A percentile compares a stretch with the other conserved stretches of the same genome.
Evolutionary conservation across 2,329 filamentous ascomycete genomes (phyloP).

Genomic region (Botrytis aclada): DNA sequence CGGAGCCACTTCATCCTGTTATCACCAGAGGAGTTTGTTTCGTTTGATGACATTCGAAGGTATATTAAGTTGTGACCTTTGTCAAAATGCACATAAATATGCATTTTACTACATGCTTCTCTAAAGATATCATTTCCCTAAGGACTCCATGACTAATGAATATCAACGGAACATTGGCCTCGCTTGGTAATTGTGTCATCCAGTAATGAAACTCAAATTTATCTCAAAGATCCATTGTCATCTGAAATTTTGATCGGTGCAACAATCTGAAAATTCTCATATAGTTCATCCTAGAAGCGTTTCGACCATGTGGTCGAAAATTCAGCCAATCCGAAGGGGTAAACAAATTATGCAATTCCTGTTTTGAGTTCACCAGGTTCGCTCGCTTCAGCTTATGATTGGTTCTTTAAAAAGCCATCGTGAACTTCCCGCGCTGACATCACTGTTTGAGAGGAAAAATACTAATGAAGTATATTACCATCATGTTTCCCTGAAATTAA

Average conservation of each 20-base stretch:
- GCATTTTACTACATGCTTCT: no score
- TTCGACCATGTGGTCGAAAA: not conserved
- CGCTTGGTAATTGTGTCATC: not conserved
- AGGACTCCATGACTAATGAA: not conserved
- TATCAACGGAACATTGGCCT: not conserved
- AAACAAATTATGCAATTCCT: not conserved
- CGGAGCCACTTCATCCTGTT: not conserved
- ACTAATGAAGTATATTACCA: not conserved
- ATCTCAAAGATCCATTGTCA: not conserved
- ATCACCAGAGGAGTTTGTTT: rapidly evolving
- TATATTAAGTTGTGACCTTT: rapidly evolving
- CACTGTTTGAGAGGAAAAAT: not conserved
- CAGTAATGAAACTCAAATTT: not conserved
- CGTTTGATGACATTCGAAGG: rapidly evolving
- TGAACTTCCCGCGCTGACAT: not conserved
- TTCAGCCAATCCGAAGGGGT: not conserved
- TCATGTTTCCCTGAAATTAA: not conserved
- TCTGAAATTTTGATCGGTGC: not conserved
- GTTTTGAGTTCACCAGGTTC: not conserved
- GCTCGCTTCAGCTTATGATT: not conserved
- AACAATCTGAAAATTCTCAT: not conserved
- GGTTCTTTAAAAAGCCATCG: not conserved
- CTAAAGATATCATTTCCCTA: rapidly evolving
- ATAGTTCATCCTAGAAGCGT: not conserved
- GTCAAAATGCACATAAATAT: not conserved